Base-by-base conservation (phyloP, 345 rosid genomes). In the Aurinia saxatilis region DNA sequence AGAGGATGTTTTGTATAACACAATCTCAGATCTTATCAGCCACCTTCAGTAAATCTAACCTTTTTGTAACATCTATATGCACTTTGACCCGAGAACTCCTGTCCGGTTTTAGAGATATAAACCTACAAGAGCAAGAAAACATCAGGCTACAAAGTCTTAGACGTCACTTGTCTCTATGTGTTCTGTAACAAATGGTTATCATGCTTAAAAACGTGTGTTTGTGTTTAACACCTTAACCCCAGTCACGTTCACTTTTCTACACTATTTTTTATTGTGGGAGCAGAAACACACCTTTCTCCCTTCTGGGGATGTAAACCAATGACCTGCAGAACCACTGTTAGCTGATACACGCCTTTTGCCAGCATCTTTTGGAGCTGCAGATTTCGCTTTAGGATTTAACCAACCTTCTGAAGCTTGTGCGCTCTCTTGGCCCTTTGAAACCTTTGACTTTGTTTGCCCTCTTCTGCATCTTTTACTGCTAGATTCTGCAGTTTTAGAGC, bases 321-420 rank as follows among this genome's bases (percentile, higher is more conserved):
- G 91, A 46, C 71, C 75, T 17, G 56, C 66, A 50, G 42, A 50
- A 17, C 56, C 70, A 57, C 25, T 66, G 35, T 54, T 50, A 29
- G 95, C 93, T 50, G 78, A 81, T 39, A 85, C 89, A 53, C 91
- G 82, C 56, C 90, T 77, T 81, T 81, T 92, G 17, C 90, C 88
- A 58, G 85, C 97, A 82, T 89, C 84, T 69, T 72, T 87, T 10
- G 95, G 88, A 65, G 47, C 34, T 7, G 75, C 41, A 48, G 72
- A 25, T 63, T 77, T 76, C 66, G 54, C 56, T 74, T 72, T 83
- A 47, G 88, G 85, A 67, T 82, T 77, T 51, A 78, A 70, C 95
- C 93, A 90, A 37, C 82, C 81, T 64, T 73, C 79, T 14, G 79
- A 63, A 57, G 71, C 36, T 16, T 19, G 17, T 9, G 47, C 27